phyloP scores from a whole-genome alignment of 371 early-diverging fungal species.

The Choanephora cucurbitarum region DNA sequence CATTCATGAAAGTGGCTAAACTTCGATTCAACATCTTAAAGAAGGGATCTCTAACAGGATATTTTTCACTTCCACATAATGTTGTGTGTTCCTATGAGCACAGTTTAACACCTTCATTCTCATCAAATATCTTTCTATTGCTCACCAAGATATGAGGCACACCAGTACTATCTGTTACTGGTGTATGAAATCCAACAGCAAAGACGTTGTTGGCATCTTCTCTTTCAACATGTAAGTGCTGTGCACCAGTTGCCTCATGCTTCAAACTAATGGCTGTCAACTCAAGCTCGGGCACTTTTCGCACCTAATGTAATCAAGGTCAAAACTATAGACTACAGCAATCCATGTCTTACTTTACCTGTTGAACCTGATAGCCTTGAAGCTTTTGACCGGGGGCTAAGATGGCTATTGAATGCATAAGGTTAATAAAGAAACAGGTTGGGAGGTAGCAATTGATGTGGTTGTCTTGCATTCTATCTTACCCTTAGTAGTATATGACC shows the following conservation, averaged over 20 bases:
- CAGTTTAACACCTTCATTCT: not conserved
- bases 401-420: conserved; percentile 11
- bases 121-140: not conserved
- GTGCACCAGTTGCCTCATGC: conserved; percentile 83
- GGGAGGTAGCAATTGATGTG: too few species aligned
- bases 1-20: conserved; percentile 97
- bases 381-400: conserved; percentile 34
- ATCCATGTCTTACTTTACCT: conserved; percentile 11
- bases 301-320: conserved; percentile 25
- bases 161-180: conserved; percentile 82
- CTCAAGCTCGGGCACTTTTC: conserved; percentile 66
- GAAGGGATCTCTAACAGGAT: conserved; percentile 95
- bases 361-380: conserved; percentile 33
- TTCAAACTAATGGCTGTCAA: conserved; percentile 66
- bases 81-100: conserved; percentile 83
- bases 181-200: conserved; percentile 88
- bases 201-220: conserved; percentile 93
- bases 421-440: too few species aligned
- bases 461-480: too few species aligned
- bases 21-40: conserved; percentile 98
- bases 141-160: conserved; percentile 88
- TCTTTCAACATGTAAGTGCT: conserved; percentile 84
- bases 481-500: too few species aligned
- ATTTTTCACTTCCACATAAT: conserved; percentile 85
- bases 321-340: not conserved